Evolutionary conservation across 2,329 filamentous ascomycete genomes (phyloP).

Genomic region (Alternaria brassicae): DNA sequence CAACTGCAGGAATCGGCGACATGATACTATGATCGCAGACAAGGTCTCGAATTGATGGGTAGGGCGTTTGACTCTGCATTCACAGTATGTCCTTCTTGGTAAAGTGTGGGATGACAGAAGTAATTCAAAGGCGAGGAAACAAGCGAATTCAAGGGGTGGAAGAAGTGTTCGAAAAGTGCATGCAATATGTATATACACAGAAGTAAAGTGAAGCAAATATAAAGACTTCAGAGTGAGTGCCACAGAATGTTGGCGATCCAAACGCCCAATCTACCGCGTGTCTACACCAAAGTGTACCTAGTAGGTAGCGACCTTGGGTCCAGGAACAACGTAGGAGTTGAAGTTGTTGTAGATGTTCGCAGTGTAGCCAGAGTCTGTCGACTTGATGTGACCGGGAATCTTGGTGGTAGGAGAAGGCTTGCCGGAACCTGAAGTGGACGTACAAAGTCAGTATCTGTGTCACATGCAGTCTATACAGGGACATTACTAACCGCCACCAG

Average conservation of each 20-base stretch:
- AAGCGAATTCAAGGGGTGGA: background rate
- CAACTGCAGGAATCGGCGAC: background rate
- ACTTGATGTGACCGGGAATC: constrained; percentile 37
- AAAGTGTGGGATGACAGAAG: background rate
- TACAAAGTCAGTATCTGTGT: background rate
- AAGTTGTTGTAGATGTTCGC: constrained; percentile 51
- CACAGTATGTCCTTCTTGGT: background rate
- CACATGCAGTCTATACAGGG: constrained; percentile 12
- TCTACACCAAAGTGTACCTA: constrained; percentile 18
- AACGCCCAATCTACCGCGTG: background rate
- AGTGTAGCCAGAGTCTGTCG: constrained; percentile 47
- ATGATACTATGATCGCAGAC: background rate
- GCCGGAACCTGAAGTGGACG: too few relatives aligned
- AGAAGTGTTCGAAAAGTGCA: background rate
- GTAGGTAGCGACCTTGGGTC: constrained; percentile 48
- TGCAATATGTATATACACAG: constrained; percentile 18
- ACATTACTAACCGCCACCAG: constrained; percentile 47
- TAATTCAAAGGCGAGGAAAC: background rate
- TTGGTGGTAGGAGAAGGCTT: background rate
- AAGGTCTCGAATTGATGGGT: background rate
- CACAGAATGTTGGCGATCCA: background rate
- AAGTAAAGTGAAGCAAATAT: constrained; percentile 6
- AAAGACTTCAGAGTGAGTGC: background rate
- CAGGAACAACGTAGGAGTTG: constrained; percentile 46
- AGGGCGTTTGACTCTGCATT: constrained; percentile 2